Evolutionary conservation across 495 filamentous ascomycete species (phyloP).

Genomic region (Aspergillus leporis): DNA sequence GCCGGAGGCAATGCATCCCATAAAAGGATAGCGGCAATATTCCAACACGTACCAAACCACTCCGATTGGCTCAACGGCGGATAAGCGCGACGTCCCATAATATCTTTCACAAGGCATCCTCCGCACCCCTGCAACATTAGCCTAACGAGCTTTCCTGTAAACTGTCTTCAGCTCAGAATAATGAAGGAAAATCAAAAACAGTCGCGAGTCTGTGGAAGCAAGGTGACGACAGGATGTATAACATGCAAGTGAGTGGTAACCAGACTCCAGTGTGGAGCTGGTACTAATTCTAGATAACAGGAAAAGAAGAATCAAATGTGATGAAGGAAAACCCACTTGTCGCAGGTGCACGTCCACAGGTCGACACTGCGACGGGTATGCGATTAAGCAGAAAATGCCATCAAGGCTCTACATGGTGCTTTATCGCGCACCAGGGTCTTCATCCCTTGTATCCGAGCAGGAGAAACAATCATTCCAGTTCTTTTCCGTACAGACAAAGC

Average conservation of each 20-base stretch:
- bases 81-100: background rate
- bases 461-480: background rate
- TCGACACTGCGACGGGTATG: background rate
- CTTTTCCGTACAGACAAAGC: conserved; percentile 1
- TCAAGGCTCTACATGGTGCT: conserved; percentile 2
- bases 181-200: background rate
- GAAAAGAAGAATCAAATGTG: conserved; percentile 8
- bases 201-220: background rate
- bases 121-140: too few species aligned
- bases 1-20: background rate
- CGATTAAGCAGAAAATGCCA: background rate
- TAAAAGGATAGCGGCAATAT: background rate
- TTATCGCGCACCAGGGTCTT: background rate
- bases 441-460: background rate
- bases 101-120: background rate
- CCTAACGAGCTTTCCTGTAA: background rate
- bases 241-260: conserved; percentile 2
- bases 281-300: background rate
- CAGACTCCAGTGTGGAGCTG: background rate
- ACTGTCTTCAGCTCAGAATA: background rate
- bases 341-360: background rate
- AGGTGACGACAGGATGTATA: conserved; percentile 3
- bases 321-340: conserved; percentile 4
- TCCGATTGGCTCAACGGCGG: background rate
- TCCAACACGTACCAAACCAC: too few species aligned